Evolutionary conservation across 495 filamentous ascomycete species (phyloP), one percentile per base, ranked within the genome.

Genomic region (Neurospora terricola): DNA sequence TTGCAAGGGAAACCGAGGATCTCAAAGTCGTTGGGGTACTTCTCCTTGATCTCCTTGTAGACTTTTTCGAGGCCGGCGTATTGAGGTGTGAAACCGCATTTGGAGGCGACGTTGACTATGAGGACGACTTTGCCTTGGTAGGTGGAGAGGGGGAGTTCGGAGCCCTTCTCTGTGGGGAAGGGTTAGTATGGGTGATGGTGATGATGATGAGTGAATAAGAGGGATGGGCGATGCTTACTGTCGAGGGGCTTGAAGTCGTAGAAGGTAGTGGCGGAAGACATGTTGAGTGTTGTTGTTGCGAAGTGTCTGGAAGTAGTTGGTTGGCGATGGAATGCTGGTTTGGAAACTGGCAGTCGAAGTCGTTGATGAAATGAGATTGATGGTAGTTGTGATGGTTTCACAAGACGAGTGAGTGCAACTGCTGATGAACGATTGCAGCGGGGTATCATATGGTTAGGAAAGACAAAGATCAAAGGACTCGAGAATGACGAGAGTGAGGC

Each of bases 11-110:
- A 98, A 76, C 95, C 96, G 77, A 99, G 86, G 82, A 99, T 89
- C 75, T 86, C 83, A 83, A 99, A 95, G 76, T 92, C 87, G 66
- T 93, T 88, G 40, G 88, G 87, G 84, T 95, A 85, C 73, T 86
- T 83, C 68, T 86, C 85, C 70, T 86, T 88, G 79, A 97, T 78
- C 62, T 87, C 85, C 83, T 98, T 90, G 87, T 98, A 97, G 73
- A 99, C 85, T 73, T 87, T 90, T 87, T 99, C 94, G 39, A 99
- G 92, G 18, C 91, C 93, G 71, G 88, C 88, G 81, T 94, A 98
- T 83, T 99, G 96, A n/a, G 92, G 92, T 11, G 96, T 98, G 89
- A 98, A 98, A 80, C 96, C 96, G 85, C 96, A 99, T 86, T 98
- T 97, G 79, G 93, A 96, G 74, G 96, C 96, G n/a, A 94, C 97